Evolutionary conservation across 1,139 yeast species (phyloP).

Genomic region (Saccharomyces pastorianus): DNA sequence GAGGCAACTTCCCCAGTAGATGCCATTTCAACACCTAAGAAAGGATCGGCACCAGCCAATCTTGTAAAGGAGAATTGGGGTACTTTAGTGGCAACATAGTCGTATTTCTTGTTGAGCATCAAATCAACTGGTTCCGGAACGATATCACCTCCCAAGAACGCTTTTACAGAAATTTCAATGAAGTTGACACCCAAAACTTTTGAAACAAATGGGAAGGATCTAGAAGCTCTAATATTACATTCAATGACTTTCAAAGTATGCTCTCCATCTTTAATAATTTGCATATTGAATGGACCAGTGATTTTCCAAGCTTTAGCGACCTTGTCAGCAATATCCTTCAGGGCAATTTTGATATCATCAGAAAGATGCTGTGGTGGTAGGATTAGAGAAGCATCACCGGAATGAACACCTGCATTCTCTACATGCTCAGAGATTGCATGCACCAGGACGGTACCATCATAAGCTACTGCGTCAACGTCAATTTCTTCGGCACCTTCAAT

Average conservation of each 20-base stretch:
- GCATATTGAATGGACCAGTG: slow-evolving; percentile 98
- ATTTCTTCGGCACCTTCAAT: slow-evolving; percentile 94
- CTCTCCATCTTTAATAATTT: slow-evolving; percentile 68
- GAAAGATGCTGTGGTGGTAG: slow-evolving; percentile 80
- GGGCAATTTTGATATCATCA: slow-evolving; percentile 49
- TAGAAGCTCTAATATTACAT: slow-evolving; percentile 96
- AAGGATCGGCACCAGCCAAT: slow-evolving; percentile 97
- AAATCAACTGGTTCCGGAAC: slow-evolving; percentile 51
- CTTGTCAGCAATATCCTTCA: slow-evolving; percentile 78
- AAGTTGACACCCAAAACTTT: slow-evolving; percentile 91
- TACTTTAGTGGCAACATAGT: slow-evolving; percentile 90
- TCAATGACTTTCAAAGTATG: slow-evolving; percentile 84
- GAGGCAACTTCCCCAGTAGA: slow-evolving; percentile 98
- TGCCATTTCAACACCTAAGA: slow-evolving; percentile 97
- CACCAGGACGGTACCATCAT: slow-evolving; percentile 75
- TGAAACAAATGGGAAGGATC: slow-evolving; percentile 97
- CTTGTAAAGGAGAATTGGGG: slow-evolving; percentile 98
- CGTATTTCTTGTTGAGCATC: slow-evolving; percentile 45
- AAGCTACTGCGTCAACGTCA: slow-evolving; percentile 94
- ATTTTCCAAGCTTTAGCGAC: slow-evolving; percentile 93
- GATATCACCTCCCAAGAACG: slow-evolving; percentile 58
- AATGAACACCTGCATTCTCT: slow-evolving; percentile 97
- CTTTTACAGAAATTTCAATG: slow-evolving; percentile 87
- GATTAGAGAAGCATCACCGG: slow-evolving; percentile 95
- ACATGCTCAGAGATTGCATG: slow-evolving; percentile 98